Conservation (phyloP, 768 basidiomycete genomes). For the Hypholoma sublateritium region DNA sequence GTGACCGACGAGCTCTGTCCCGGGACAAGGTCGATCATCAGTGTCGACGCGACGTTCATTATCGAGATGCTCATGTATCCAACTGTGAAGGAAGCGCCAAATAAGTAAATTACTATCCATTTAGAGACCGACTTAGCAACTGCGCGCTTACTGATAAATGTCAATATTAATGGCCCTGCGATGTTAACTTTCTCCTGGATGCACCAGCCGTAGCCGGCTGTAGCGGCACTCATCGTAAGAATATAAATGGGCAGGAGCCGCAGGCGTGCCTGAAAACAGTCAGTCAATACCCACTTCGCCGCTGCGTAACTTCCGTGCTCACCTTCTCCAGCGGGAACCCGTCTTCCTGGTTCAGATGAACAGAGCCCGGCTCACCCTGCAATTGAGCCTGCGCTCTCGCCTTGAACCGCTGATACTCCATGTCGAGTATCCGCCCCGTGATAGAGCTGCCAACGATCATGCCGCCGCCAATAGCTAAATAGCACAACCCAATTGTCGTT, state of each 20-base stretch:
- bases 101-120: not conserved
- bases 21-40: constrained; percentile 67
- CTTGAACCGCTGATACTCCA: constrained; percentile 39
- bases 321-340: not conserved
- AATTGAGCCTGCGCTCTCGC: not conserved
- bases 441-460: constrained; percentile 58
- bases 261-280: constrained; percentile 41
- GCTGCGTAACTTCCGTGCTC: too few relatives aligned
- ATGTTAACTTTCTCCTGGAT: constrained; percentile 47
- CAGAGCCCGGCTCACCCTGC: too few relatives aligned
- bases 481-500: constrained; percentile 74
- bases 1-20: constrained; percentile 65
- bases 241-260: constrained; percentile 43
- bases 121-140: not conserved
- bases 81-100: constrained; percentile 33
- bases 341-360: not conserved
- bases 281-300: too few relatives aligned
- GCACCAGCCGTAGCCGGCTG: constrained; percentile 63
- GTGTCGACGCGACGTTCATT: constrained; percentile 59
- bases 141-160: constrained; percentile 30
- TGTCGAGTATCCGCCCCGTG: constrained; percentile 65
- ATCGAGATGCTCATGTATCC: constrained; percentile 44
- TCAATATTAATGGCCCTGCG: constrained; percentile 54
- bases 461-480: constrained; percentile 73
- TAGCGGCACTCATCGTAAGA: constrained; percentile 36